These are phyloP conservation scores for Monocercomonoides exilis DNA, from an alignment of 78 protist species.

Conservation along the genomic window DNA sequence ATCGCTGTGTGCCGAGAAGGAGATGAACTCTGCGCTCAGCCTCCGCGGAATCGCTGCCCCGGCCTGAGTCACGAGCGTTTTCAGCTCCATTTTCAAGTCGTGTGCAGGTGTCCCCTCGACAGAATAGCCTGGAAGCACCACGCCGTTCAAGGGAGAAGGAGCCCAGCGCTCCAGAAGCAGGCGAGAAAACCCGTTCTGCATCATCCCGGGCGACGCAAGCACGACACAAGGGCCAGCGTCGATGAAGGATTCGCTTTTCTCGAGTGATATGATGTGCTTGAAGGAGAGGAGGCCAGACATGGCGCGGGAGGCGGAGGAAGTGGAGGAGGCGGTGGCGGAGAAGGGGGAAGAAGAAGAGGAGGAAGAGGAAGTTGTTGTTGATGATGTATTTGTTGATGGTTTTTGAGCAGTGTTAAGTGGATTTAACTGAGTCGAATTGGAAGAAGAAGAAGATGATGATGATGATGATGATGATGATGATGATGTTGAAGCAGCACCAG, in stretches of 20 bases:
- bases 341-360: too few relatives aligned
- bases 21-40: constrained; percentile 51
- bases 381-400: background rate
- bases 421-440: too few relatives aligned
- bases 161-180: constrained; percentile 83
- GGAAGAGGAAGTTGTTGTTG: too few relatives aligned
- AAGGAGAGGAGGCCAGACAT: constrained; percentile 64
- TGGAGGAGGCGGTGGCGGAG: too few relatives aligned
- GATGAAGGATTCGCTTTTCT: constrained; percentile 38
- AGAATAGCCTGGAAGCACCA: constrained; percentile 78
- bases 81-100: constrained; percentile 16
- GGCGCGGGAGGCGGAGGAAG: background rate
- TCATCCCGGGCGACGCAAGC: constrained; percentile 86
- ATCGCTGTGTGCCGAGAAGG: constrained; percentile 89
- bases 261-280: constrained; percentile 61
- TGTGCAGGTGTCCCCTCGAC: constrained; percentile 87
- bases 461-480: too few relatives aligned
- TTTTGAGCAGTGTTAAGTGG: background rate
- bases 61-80: background rate
- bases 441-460: too few relatives aligned
- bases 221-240: constrained; percentile 78
- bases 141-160: constrained; percentile 53
- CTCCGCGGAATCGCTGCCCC: constrained; percentile 50
- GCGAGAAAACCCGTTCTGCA: constrained; percentile 71
- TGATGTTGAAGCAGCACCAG: too few relatives aligned